phyloP scores from a whole-genome alignment of 495 filamentous ascomycete genomes.

The Rusavskia elegans region DNA sequence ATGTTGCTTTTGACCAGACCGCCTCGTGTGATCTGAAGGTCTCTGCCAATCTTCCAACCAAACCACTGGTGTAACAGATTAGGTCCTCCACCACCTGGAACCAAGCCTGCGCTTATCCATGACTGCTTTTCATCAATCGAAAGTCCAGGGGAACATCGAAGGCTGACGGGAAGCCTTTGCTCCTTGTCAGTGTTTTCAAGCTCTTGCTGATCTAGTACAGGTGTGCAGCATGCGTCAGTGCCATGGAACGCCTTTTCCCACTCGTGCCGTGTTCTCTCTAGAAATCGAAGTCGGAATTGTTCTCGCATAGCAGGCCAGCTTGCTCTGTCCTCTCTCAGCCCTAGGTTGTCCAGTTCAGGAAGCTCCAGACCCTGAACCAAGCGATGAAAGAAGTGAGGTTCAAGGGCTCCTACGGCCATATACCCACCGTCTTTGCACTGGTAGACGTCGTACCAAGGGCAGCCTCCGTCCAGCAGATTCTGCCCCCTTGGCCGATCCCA shows the following conservation, averaged over 20 bases:
- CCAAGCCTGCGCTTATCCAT: slow-evolving; percentile 43
- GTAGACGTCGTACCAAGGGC: slow-evolving; percentile 80
- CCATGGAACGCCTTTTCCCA: slow-evolving; percentile 82
- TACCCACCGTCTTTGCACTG: slow-evolving; percentile 66
- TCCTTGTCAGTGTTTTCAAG: slow-evolving; percentile 52
- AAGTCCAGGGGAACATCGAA: slow-evolving; percentile 47
- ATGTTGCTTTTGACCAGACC: slow-evolving; percentile 34
- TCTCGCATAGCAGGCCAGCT: slow-evolving; percentile 50
- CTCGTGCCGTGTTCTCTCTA: slow-evolving; percentile 54
- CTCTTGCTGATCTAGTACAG: slow-evolving; percentile 61
- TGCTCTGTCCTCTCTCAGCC: slow-evolving; percentile 32
- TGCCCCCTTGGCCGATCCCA: slow-evolving; percentile 50
- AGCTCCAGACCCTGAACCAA: slow-evolving; percentile 51
- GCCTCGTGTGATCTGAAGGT: slow-evolving; percentile 50
- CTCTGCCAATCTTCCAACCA: slow-evolving; percentile 54
- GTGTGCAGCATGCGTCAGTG: slow-evolving; percentile 83
- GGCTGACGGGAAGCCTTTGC: slow-evolving; percentile 57
- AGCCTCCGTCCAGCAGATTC: slow-evolving; percentile 71
- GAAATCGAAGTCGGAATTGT: slow-evolving; percentile 48
- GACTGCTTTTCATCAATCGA: slow-evolving; percentile 40
- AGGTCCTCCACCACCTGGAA: slow-evolving; percentile 54
- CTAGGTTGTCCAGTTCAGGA: slow-evolving; percentile 33
- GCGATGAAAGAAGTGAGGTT: slow-evolving; percentile 64
- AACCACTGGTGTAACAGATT: slow-evolving; percentile 58
- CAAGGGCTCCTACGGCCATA: slow-evolving; percentile 82